These are phyloP conservation scores for Epichloe typhina DNA, from an alignment of 2,329 filamentous ascomycete genomes.

Conservation along the genomic window DNA sequence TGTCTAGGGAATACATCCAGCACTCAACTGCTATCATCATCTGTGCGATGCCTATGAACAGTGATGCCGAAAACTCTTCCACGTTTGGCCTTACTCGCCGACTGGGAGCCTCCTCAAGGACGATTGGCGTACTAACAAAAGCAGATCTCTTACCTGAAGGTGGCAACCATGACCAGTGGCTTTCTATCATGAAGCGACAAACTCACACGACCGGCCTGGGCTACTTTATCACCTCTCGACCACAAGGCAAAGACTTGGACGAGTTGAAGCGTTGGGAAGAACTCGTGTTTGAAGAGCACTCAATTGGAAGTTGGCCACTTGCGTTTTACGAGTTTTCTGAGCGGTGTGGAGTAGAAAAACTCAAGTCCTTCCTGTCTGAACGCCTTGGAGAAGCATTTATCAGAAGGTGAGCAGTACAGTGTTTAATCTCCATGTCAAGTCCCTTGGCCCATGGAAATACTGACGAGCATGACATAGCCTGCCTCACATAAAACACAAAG, in stretches of 20 bases:
- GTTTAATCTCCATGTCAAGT: neutral
- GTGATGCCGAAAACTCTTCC: conserved; percentile 62
- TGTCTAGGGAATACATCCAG: conserved; percentile 57
- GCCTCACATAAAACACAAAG: conserved; percentile 40
- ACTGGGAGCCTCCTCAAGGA: conserved; percentile 42
- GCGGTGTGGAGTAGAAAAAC: conserved; percentile 38
- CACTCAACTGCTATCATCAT: conserved; percentile 62
- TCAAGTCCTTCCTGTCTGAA: conserved; percentile 38
- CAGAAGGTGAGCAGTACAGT: conserved; percentile 25
- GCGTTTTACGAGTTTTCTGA: conserved; percentile 33
- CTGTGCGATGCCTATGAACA: conserved; percentile 64
- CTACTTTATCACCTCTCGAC: conserved; percentile 66
- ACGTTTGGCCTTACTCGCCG: conserved; percentile 52
- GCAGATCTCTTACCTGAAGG: conserved; percentile 55
- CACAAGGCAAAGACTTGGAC: conserved; percentile 40
- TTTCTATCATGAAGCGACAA: conserved; percentile 46
- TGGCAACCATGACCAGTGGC: conserved; percentile 41
- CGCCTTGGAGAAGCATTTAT: conserved; percentile 41
- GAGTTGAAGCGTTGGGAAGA: conserved; percentile 39
- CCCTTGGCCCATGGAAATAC: neutral
- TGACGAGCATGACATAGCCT: conserved; percentile 22
- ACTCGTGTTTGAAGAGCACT: conserved; percentile 32
- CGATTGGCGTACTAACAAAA: conserved; percentile 71
- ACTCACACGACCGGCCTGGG: conserved; percentile 56
- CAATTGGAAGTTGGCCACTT: conserved; percentile 31